A percentile compares a stretch with the other conserved stretches of the same genome.
phyloP scores from a whole-genome alignment of 2,329 filamentous ascomycete genomes.

The Coniella lustricola region DNA sequence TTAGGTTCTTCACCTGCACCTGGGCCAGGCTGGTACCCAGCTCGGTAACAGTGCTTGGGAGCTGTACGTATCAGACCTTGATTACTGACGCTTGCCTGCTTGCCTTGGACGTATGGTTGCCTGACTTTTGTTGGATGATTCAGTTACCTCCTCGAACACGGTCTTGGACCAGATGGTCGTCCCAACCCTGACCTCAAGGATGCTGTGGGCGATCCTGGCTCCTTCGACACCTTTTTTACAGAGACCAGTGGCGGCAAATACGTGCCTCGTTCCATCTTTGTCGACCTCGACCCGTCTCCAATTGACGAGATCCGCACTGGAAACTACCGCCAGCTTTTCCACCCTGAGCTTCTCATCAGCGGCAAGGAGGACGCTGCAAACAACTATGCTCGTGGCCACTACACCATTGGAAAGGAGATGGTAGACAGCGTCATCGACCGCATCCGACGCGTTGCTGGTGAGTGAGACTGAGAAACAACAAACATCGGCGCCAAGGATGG shows the following conservation, averaged over 20 bases:
- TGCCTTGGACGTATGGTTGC: too few relatives aligned
- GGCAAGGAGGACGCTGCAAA: slow-evolving; percentile 73
- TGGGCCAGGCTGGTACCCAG: slow-evolving; percentile 65
- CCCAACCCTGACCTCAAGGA: slow-evolving; percentile 56
- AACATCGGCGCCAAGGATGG: not conserved
- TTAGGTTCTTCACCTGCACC: slow-evolving; percentile 57
- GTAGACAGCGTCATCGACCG: slow-evolving; percentile 63
- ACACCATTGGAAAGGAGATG: slow-evolving; percentile 72
- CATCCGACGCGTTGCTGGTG: slow-evolving; percentile 62
- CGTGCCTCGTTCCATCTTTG: slow-evolving; percentile 64
- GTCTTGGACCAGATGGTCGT: slow-evolving; percentile 57
- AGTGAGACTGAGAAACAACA: slow-evolving; percentile 21
- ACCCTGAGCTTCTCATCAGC: slow-evolving; percentile 64
- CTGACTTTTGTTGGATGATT: slow-evolving; percentile 20
- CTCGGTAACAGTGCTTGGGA: slow-evolving; percentile 71
- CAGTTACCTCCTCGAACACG: slow-evolving; percentile 68
- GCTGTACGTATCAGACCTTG: slow-evolving; percentile 49
- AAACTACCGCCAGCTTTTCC: slow-evolving; percentile 61
- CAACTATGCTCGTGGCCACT: slow-evolving; percentile 71
- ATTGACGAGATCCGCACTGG: slow-evolving; percentile 69
- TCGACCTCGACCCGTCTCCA: slow-evolving; percentile 65
- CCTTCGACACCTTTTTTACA: slow-evolving; percentile 67
- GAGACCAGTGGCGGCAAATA: slow-evolving; percentile 67
- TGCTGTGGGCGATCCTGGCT: slow-evolving; percentile 49
- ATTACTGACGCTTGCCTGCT: slow-evolving; percentile 6